Evolutionary conservation across 2,329 filamentous ascomycete genomes (phyloP).

Genomic region (Fusarium bactridioides): DNA sequence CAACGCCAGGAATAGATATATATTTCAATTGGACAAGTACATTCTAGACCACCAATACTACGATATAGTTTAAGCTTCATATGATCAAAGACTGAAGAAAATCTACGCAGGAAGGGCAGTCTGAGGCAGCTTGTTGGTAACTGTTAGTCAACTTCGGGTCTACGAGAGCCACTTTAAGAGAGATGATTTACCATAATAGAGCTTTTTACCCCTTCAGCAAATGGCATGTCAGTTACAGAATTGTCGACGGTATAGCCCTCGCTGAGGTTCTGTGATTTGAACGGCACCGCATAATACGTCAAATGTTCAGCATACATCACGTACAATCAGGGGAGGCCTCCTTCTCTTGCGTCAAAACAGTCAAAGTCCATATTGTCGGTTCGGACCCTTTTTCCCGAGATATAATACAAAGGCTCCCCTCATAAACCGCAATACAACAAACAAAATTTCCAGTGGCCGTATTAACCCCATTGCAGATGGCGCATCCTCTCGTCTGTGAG

Average conservation of each 20-base stretch:
- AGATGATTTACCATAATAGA: neutral
- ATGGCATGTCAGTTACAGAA: too few relatives aligned
- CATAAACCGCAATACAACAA: constrained; percentile 42
- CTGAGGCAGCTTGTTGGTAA: neutral
- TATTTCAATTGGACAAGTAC: neutral
- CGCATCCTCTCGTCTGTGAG: constrained; percentile 29
- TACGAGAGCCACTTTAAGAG: neutral
- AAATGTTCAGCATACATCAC: neutral
- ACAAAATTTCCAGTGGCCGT: constrained; percentile 40
- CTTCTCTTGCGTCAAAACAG: constrained; percentile 28
- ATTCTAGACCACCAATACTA: neutral
- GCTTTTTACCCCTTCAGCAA: neutral
- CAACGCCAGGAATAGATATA: neutral
- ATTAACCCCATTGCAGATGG: constrained; percentile 40
- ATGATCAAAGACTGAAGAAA: too few relatives aligned
- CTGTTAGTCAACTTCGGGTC: neutral
- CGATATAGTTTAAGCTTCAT: too few relatives aligned
- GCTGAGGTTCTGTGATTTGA: neutral
- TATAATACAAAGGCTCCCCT: constrained; percentile 46
- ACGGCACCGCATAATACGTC: neutral
- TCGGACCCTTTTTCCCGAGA: constrained; percentile 41
- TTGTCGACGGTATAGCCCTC: neutral
- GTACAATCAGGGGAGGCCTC: neutral
- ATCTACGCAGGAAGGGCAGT: neutral
- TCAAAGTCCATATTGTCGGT: constrained; percentile 37